Evolutionary conservation across 805 yeast species (phyloP).

Genomic region (Candida sonorensis): DNA sequence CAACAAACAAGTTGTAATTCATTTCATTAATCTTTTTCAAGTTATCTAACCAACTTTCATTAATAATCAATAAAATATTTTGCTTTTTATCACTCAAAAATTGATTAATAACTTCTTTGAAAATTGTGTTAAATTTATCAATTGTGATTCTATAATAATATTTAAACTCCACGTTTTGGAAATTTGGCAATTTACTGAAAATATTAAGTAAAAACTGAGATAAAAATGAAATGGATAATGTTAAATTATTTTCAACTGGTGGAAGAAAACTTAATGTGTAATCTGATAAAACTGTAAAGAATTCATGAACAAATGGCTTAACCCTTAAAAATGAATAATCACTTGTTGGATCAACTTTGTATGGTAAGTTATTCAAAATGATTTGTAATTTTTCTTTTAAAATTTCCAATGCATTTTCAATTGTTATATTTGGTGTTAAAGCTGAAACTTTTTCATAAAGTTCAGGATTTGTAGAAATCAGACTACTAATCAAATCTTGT

Average conservation of each 20-base stretch:
- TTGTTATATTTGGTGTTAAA: conserved; percentile 53
- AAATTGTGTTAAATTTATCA: conserved; percentile 28
- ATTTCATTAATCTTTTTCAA: conserved; percentile 24
- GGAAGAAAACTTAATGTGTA: conserved; percentile 68
- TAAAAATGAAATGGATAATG: conserved; percentile 53
- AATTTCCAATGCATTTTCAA: conserved; percentile 42
- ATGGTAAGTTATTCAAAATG: conserved; percentile 54
- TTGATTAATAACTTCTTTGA: conserved; percentile 18
- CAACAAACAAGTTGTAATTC: conserved; percentile 22
- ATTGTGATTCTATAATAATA: conserved; percentile 32
- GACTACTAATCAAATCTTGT: conserved; percentile 41
- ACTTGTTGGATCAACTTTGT: conserved; percentile 62
- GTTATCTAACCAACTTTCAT: conserved; percentile 26
- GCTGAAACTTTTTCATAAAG: conserved; percentile 42
- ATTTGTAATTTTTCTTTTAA: conserved; percentile 39
- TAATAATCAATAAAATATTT: conserved; percentile 26
- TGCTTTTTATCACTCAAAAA: conserved; percentile 26
- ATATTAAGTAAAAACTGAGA: conserved; percentile 50
- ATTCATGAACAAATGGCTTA: conserved; percentile 59
- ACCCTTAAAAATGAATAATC: conserved; percentile 77
- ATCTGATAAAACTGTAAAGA: conserved; percentile 65
- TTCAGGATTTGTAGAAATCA: conserved; percentile 60
- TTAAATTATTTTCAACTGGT: conserved; percentile 52
- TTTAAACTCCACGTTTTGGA: conserved; percentile 49
- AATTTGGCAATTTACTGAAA: conserved; percentile 60